Evolutionary conservation across 768 basidiomycete species (phyloP).

Genomic region (Naganishia randhawae): DNA sequence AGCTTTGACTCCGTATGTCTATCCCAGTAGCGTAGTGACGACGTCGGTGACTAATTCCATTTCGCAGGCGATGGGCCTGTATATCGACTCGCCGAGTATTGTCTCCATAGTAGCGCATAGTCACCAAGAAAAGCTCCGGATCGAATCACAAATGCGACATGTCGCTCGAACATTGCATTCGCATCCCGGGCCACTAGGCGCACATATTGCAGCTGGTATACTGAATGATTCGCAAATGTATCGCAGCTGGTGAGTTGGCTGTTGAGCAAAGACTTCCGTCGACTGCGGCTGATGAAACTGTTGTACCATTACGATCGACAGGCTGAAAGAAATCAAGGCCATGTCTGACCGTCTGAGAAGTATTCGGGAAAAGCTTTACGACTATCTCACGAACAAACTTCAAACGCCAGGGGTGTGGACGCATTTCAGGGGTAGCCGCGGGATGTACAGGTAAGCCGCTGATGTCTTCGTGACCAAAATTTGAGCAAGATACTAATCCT

Average conservation of each 20-base stretch:
- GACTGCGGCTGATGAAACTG: background rate
- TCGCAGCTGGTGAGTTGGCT: constrained; percentile 67
- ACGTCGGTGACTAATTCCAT: constrained; percentile 11
- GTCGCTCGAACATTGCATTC: constrained; percentile 43
- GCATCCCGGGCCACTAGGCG: constrained; percentile 49
- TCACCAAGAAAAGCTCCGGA: constrained; percentile 38
- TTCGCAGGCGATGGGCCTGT: constrained; percentile 48
- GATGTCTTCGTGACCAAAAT: no score
- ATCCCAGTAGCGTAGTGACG: background rate
- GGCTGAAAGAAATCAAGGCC: constrained; percentile 82
- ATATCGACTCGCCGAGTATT: constrained; percentile 48
- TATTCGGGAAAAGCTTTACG: constrained; percentile 81
- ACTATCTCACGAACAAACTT: constrained; percentile 67
- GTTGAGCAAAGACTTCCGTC: background rate
- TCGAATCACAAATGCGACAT: constrained; percentile 47
- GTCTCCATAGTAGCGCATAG: constrained; percentile 44
- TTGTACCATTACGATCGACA: constrained; percentile 29
- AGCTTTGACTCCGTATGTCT: constrained; percentile 46
- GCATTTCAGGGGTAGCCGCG: constrained; percentile 91
- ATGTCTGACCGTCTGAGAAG: constrained; percentile 94
- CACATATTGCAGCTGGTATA: constrained; percentile 55
- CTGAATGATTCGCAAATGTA: constrained; percentile 71
- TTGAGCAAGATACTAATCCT: background rate
- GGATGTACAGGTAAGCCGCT: constrained; percentile 83
- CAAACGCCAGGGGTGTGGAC: constrained; percentile 92